Base-by-base conservation (phyloP, 257 asterid genomes). In the Pogostemon cablin region DNA sequence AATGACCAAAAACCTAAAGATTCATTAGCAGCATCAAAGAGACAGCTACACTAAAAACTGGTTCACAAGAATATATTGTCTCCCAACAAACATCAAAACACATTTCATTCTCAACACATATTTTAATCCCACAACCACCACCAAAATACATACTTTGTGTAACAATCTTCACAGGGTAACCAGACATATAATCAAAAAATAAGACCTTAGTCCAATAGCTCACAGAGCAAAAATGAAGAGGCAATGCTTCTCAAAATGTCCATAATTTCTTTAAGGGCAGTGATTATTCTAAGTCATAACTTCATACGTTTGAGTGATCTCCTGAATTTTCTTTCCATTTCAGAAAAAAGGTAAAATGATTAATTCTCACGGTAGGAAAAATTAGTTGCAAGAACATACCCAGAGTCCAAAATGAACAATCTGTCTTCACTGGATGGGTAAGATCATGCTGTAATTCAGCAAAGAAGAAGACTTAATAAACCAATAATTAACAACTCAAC, bases 331-430 rank as follows among this genome's bases (percentile, higher is more conserved):
- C 40, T 48, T 25, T 25, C 32, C 32, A 25, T n/a, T 11, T 62
- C n/a, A 47, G 40, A 46, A 32, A 65, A 65, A 15, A 34, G 56
- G 59, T 8, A 52, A 52, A 52, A 3, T n/a, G 48, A 25, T 5
- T 25, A 4, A 35, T 43, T 50, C 71, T 40, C 32, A 10, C 8
- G 12, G 49, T 9, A 9, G 56, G 49, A 37, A 67, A 46, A 55
- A 32, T 12, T n/a, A 56, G 48, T 62, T 17, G 55, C 37, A 49
- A 71, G 4, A 69, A 25, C 73, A 17, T 88, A 95, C 99, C 99
- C 46, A 95, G 85, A 64, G 99, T 91, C 99, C 99, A 95, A 72
- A 81, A 95, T 9, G 95, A 89, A 78, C 93, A 88, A 80, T 95
- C 98, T 6, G 97, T 88, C 92, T 95, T 91, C 80, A 90, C 97